Base-by-base conservation (phyloP, 225 moss, liverwort and hornwort species). In the Pleurozium schreberi region DNA sequence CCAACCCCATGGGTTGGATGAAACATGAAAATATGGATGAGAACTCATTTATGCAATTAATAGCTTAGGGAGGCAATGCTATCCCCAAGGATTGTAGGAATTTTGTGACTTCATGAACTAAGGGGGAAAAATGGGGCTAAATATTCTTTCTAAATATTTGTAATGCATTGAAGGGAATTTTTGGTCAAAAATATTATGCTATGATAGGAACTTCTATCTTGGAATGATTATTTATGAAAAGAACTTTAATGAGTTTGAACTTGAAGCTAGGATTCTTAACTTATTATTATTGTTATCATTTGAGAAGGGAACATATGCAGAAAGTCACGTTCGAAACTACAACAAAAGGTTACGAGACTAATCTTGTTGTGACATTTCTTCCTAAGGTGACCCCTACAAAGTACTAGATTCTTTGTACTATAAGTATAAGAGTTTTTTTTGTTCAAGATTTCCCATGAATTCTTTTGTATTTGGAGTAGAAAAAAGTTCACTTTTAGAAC, bases 381-480 rank as follows among this genome's bases (percentile, higher is more conserved):
- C 34, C 36, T 65, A 65, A 0, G 19, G 9, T 3, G 4, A 7
- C 18, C 19, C 10, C 1, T 16, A 2, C 1, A 9, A 34, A 1
- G 11, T 5, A 3, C 6, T 36, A 66, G 11, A n/a, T n/a, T n/a
- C n/a, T n/a, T n/a, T n/a, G n/a, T n/a, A n/a, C n/a, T n/a, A n/a
- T n/a, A n/a, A n/a, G n/a, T n/a, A n/a, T n/a, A n/a, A n/a, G n/a
- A n/a, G n/a, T n/a, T n/a, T n/a, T 36, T 66, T 64, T 34, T 59
- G 19, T 19, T 2, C 5, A 36, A 36, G 0, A 5, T 18, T 36
- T 67, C 5, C 12, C 20, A 38, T 9, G 15, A 43, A 27, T 28
- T 71, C 9, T 43, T 71, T 71, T 71, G 16, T n/a, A n/a, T n/a
- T n/a, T n/a, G n/a, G n/a, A n/a, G n/a, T n/a, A n/a, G n/a, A 9